phyloP scores from a whole-genome alignment of 2,329 filamentous ascomycete species.

The Nigrospora oryzae region DNA sequence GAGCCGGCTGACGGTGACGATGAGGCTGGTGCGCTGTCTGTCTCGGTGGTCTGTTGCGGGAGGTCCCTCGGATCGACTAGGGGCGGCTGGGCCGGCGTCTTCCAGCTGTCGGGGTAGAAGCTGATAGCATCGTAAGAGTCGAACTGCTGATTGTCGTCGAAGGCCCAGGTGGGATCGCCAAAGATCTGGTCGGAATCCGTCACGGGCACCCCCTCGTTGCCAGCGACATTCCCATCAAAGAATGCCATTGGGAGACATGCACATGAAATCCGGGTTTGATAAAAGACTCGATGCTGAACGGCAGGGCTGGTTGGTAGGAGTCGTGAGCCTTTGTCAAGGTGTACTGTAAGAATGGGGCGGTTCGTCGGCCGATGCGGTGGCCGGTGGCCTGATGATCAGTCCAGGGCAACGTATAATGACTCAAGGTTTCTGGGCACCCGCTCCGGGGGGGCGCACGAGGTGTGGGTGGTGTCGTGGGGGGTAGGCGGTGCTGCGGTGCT shows the following conservation, averaged over 20 bases:
- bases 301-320: slow-evolving; percentile 1
- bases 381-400: slow-evolving; percentile 7
- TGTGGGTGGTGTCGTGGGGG: no score
- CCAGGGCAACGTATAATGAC: background rate
- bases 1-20: background rate
- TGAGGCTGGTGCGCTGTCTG: background rate
- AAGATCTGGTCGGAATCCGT: slow-evolving; percentile 21
- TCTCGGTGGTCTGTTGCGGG: background rate
- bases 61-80: slow-evolving; percentile 18
- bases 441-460: no score
- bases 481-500: no score
- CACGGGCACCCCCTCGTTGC: slow-evolving; percentile 12
- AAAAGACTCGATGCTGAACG: slow-evolving; percentile 1
- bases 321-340: background rate
- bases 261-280: background rate
- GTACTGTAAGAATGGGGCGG: slow-evolving; percentile 1
- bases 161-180: slow-evolving; percentile 36
- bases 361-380: slow-evolving; percentile 6
- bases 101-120: slow-evolving; percentile 24
- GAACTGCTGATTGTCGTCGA: slow-evolving; percentile 38
- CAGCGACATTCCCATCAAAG: slow-evolving; percentile 19
- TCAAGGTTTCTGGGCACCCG: no score
- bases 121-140: slow-evolving; percentile 29
- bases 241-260: slow-evolving; percentile 13
- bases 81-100: slow-evolving; percentile 14